phyloP scores from a whole-genome alignment of 495 filamentous ascomycete species.

The Annulohypoxylon bovei region DNA sequence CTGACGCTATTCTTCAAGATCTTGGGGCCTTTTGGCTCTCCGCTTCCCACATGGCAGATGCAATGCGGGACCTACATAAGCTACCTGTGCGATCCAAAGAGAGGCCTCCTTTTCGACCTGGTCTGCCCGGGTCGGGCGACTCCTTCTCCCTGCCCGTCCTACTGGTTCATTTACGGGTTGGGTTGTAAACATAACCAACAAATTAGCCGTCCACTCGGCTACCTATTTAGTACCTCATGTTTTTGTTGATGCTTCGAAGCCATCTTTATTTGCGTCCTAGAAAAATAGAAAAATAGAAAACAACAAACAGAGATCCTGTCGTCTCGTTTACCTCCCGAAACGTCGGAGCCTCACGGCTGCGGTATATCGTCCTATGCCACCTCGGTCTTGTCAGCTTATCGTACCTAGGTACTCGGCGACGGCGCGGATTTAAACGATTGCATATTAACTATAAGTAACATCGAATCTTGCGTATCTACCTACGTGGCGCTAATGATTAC shows the following conservation, averaged over 20 bases:
- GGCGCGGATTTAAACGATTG: constrained; percentile 1
- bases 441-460: not conserved
- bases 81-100: constrained; percentile 11
- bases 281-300: constrained; percentile 1
- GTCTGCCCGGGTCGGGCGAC: constrained; percentile 26
- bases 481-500: constrained; percentile 14
- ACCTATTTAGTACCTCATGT: constrained; percentile 11
- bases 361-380: not conserved
- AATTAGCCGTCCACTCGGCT: constrained; percentile 7
- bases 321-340: not conserved
- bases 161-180: constrained; percentile 42
- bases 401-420: constrained; percentile 4
- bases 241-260: constrained; percentile 13
- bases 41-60: constrained; percentile 36
- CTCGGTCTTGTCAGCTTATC: constrained; percentile 35
- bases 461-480: not conserved
- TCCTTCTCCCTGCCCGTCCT: constrained; percentile 5
- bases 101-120: constrained; percentile 26
- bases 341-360: constrained; percentile 20
- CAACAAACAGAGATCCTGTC: constrained; percentile 1
- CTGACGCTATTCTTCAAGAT: constrained; percentile 30
- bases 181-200: constrained; percentile 29
- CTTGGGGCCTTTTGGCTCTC: constrained; percentile 30
- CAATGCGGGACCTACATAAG: constrained; percentile 38
- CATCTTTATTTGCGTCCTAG: not conserved